Conservation (phyloP, 2,329 filamentous ascomycete species). For the Fusarium sp. region DNA sequence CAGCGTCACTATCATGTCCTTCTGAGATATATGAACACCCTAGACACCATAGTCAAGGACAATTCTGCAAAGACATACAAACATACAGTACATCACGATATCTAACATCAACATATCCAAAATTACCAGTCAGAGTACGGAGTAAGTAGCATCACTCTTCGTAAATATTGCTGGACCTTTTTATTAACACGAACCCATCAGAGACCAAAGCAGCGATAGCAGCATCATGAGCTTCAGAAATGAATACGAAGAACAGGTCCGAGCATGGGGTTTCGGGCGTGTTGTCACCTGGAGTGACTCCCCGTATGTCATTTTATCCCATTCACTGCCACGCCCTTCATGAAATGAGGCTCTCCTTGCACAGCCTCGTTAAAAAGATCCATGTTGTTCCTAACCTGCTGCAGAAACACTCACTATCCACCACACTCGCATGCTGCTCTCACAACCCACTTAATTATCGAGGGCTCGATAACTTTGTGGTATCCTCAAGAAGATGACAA, state of each 20-base stretch:
- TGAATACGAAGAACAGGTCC: conserved; percentile 69
- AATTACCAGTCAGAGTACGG: background rate
- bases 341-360: conserved; percentile 5
- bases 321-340: background rate
- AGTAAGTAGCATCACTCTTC: background rate
- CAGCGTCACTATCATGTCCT: conserved; percentile 23
- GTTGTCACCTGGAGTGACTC: conserved; percentile 81
- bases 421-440: conserved; percentile 74
- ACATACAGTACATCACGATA: background rate
- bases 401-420: conserved; percentile 75
- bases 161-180: background rate
- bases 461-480: conserved; percentile 74
- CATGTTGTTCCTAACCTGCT: conserved; percentile 22
- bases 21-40: background rate
- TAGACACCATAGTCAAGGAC: background rate
- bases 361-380: conserved; percentile 12
- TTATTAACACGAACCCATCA: background rate
- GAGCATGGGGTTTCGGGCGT: conserved; percentile 75
- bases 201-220: conserved; percentile 5
- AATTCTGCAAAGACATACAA: background rate
- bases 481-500: conserved; percentile 71
- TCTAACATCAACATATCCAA: background rate
- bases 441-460: conserved; percentile 78
- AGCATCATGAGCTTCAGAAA: conserved; percentile 48
- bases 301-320: conserved; percentile 64